Percentiles rank a stretch among this genome's conserved stretches.
These are phyloP conservation scores for Kingdonia uniflora DNA, from an alignment of 164 flowering plant species.

Conservation along the genomic window DNA sequence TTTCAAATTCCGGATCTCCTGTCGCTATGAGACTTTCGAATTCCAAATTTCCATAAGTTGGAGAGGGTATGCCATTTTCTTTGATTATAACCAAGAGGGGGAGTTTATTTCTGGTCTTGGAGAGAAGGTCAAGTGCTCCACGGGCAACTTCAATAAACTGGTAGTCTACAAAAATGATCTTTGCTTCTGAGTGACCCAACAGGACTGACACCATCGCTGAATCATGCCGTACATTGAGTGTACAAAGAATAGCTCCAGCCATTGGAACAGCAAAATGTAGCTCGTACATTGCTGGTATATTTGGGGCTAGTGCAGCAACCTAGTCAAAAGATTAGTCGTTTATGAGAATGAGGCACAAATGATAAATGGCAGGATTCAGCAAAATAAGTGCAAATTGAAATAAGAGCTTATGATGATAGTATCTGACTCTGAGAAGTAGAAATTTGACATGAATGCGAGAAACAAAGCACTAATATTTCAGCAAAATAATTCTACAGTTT, in stretches of 20 bases:
- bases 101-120: constrained; percentile 12
- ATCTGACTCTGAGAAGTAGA: too few species aligned
- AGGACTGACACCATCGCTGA: constrained; percentile 38
- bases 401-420: too few species aligned
- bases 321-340: constrained; percentile 13
- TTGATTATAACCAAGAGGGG: constrained; percentile 37
- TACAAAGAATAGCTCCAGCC: constrained; percentile 60
- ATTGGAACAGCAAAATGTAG: constrained; percentile 73
- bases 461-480: too few species aligned
- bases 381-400: too few species aligned
- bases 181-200: constrained; percentile 49
- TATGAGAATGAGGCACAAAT: too few species aligned
- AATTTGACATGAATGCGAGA: too few species aligned
- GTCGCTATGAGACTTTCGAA: constrained; percentile 34
- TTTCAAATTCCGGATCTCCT: constrained; percentile 33
- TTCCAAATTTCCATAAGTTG: constrained; percentile 13
- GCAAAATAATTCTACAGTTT: too few species aligned
- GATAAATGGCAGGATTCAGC: too few species aligned
- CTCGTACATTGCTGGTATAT: constrained; percentile 70
- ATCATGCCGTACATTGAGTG: constrained; percentile 50
- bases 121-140: constrained; percentile 29
- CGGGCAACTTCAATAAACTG: constrained; percentile 32
- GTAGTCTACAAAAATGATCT: constrained; percentile 49
- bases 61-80: constrained; percentile 18
- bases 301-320: constrained; percentile 57